phyloP scores from a whole-genome alignment of 352 stramenopile species.

The Peronospora farinosa region DNA sequence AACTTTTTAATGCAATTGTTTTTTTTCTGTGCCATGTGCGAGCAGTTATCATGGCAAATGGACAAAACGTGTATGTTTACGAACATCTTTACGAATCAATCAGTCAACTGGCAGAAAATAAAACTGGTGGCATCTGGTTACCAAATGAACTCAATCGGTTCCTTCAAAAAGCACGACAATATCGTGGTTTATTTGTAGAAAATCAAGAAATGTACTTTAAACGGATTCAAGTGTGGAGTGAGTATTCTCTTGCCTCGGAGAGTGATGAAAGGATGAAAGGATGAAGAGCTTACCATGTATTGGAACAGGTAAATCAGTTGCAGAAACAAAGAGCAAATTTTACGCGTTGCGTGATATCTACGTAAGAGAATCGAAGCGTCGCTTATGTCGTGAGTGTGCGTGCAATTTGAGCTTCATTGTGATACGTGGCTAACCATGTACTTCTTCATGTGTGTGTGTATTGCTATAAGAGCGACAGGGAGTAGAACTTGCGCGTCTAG shows the following conservation, averaged over 20 bases:
- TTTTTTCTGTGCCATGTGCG: no score
- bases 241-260: background rate
- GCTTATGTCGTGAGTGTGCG: constrained; percentile 16
- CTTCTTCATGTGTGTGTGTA: background rate
- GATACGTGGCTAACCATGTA: background rate
- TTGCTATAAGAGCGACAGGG: constrained; percentile 17
- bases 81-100: constrained; percentile 74
- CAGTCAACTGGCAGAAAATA: constrained; percentile 49
- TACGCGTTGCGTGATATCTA: constrained; percentile 65
- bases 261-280: background rate
- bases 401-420: background rate
- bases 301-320: constrained; percentile 45
- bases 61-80: constrained; percentile 42
- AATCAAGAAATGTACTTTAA: constrained; percentile 57
- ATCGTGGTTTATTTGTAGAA: constrained; percentile 35
- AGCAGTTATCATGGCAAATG: constrained; percentile 4
- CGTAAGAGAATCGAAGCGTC: constrained; percentile 39
- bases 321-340: constrained; percentile 63
- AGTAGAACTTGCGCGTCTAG: constrained; percentile 29
- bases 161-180: constrained; percentile 54
- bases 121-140: constrained; percentile 50
- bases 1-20: no score
- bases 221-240: constrained; percentile 59
- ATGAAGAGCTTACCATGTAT: background rate
- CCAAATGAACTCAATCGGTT: constrained; percentile 60